These are phyloP conservation scores for Basidiobolus meristosporus DNA, from an alignment of 371 early-diverging fungal species.

Conservation along the genomic window DNA sequence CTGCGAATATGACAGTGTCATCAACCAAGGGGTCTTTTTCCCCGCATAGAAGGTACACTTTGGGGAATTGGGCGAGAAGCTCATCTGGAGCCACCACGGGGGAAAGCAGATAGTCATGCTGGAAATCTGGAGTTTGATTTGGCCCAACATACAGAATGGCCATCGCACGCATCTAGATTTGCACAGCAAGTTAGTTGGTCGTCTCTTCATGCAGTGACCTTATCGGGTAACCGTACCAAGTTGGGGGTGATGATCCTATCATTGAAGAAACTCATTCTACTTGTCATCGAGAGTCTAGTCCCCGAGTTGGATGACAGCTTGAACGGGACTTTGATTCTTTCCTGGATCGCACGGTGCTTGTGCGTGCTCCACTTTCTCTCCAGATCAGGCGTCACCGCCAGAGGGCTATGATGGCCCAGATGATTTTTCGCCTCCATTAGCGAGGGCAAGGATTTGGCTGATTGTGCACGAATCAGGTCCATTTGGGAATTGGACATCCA, in stretches of 20 bases:
- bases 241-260: conserved; percentile 68
- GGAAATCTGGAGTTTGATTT: conserved; percentile 55
- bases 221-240: conserved; percentile 22
- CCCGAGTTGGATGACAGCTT: background rate
- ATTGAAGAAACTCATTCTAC: conserved; percentile 68
- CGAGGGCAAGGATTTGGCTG: conserved; percentile 16
- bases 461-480: conserved; percentile 41
- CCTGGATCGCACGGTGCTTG: conserved; percentile 4
- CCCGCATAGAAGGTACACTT: conserved; percentile 76
- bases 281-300: conserved; percentile 55
- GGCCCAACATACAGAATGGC: conserved; percentile 81
- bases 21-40: conserved; percentile 93
- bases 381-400: conserved; percentile 25
- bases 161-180: conserved; percentile 61
- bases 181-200: too few relatives aligned
- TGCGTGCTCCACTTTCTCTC: conserved; percentile 11
- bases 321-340: conserved; percentile 4
- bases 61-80: conserved; percentile 75
- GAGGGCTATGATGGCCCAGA: conserved; percentile 27
- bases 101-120: conserved; percentile 61
- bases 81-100: conserved; percentile 81
- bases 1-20: conserved; percentile 84
- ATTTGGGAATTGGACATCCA: conserved; percentile 69
- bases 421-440: conserved; percentile 29
- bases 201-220: too few relatives aligned